phyloP scores from a whole-genome alignment of 495 filamentous ascomycete species.

The Aspergillus egyptiacus region DNA sequence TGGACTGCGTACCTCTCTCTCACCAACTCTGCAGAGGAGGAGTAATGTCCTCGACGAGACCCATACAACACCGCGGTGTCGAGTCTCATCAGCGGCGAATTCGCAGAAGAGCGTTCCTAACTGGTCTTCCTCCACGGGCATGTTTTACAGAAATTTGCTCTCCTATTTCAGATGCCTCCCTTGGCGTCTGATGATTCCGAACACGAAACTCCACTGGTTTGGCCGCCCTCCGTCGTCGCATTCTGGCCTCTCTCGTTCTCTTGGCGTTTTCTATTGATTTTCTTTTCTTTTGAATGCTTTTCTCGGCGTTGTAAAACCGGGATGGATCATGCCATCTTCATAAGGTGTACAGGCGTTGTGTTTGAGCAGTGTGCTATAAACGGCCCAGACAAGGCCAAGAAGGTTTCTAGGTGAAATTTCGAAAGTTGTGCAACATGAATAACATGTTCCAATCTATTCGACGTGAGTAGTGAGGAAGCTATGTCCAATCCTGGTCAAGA shows the following conservation, averaged over 20 bases:
- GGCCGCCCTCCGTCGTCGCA: not conserved
- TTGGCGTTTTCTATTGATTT: not conserved
- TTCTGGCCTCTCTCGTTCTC: conserved; percentile 2
- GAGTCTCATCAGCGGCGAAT: not conserved
- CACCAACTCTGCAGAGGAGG: conserved; percentile 80
- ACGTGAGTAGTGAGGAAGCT: conserved; percentile 2
- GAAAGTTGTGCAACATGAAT: not conserved
- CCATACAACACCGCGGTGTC: not conserved
- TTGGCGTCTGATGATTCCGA: not conserved
- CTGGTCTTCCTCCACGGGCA: not conserved
- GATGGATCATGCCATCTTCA: conserved; percentile 4
- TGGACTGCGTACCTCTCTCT: conserved; percentile 99
- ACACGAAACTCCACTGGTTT: not conserved
- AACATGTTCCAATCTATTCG: not conserved
- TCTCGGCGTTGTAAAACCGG: conserved; percentile 15
- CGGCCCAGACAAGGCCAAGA: not conserved
- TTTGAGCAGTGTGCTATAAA: not conserved
- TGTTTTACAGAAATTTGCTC: not conserved
- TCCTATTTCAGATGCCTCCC: not conserved
- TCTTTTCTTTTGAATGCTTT: conserved; percentile 11
- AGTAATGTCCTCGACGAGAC: conserved; percentile 14
- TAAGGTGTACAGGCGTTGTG: conserved; percentile 14
- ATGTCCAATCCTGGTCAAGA: no score
- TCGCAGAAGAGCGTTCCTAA: not conserved
- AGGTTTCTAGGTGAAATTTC: not conserved